These are phyloP conservation scores for Vigna trinervia DNA, from an alignment of 306 rosid species.

Conservation along the genomic window DNA sequence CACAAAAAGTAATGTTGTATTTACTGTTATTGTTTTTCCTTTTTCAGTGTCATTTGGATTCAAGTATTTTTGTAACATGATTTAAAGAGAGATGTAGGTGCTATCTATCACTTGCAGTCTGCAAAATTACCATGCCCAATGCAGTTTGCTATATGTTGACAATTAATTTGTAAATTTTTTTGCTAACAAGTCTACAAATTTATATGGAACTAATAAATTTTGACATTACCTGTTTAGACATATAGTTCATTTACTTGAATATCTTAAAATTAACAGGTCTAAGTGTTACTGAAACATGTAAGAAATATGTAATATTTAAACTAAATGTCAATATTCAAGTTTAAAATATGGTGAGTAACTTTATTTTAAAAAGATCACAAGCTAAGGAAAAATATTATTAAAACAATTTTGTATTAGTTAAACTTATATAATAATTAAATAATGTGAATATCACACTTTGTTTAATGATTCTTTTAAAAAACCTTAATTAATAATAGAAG, in stretches of 20 bases:
- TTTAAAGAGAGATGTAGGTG: slow-evolving; percentile 40
- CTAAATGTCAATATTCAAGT: too few relatives aligned
- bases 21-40: slow-evolving; percentile 14
- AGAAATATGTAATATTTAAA: neutral
- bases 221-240: neutral
- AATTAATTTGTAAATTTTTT: neutral
- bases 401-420: too few relatives aligned
- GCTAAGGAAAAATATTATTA: too few relatives aligned
- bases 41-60: slow-evolving; percentile 36
- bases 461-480: too few relatives aligned
- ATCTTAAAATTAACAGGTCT: neutral
- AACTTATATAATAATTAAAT: too few relatives aligned
- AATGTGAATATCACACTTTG: too few relatives aligned
- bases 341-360: too few relatives aligned
- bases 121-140: neutral
- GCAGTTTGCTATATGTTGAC: slow-evolving; percentile 6
- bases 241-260: neutral
- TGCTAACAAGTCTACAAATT: neutral
- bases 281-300: neutral
- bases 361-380: too few relatives aligned
- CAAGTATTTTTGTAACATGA: slow-evolving; percentile 48
- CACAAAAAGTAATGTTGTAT: slow-evolving; percentile 37
- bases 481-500: too few relatives aligned
- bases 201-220: neutral
- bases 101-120: slow-evolving; percentile 17